Evolutionary conservation across 192 early-diverging fungal genomes (phyloP).

Genomic region (Backusella liffmaniae): DNA sequence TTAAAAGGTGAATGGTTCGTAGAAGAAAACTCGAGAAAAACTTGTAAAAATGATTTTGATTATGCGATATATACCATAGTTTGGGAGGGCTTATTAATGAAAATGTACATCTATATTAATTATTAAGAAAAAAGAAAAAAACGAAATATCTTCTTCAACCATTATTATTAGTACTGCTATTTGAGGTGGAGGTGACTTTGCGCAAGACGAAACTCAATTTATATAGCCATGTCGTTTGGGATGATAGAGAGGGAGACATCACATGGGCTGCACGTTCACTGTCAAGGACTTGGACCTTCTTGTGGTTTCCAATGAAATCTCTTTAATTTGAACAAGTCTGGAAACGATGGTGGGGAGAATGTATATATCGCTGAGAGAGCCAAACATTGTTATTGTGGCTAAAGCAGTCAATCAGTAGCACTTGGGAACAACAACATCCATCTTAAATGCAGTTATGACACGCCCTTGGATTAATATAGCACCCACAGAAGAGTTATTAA

Average conservation of each 20-base stretch:
- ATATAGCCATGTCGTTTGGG: background rate
- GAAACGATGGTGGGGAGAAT: background rate
- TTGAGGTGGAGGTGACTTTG: no score
- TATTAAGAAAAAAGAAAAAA: no score
- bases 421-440: background rate
- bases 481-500: background rate
- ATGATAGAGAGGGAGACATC: background rate
- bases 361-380: background rate
- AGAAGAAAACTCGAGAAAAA: no score
- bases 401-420: background rate
- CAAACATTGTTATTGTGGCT: background rate
- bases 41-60: no score
- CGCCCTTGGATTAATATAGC: background rate
- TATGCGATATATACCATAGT: no score
- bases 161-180: no score
- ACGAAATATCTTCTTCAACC: no score
- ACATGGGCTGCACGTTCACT: background rate
- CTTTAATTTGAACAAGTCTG: background rate
- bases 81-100: no score
- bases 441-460: background rate
- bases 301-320: background rate
- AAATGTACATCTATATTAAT: no score
- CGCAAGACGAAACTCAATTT: no score
- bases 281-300: background rate
- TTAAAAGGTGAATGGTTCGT: no score